A percentile compares a stretch with the other conserved stretches of the same genome.
These are phyloP conservation scores for Cercophora samala DNA, from an alignment of 495 filamentous ascomycete species.

Conservation along the genomic window DNA sequence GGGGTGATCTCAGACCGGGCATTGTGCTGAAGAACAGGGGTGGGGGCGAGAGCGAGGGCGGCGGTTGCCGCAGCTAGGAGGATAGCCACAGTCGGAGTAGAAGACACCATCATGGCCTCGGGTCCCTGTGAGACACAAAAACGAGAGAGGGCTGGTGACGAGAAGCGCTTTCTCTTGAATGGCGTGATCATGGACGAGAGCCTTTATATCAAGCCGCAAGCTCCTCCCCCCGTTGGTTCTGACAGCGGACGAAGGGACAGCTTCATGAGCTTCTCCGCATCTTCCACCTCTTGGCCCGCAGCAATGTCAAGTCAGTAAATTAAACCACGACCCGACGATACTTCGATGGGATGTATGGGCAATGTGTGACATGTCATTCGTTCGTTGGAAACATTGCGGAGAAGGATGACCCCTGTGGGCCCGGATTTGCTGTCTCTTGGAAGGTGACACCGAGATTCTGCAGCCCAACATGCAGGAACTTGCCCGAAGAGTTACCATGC, in stretches of 20 bases:
- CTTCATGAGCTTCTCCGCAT: not conserved
- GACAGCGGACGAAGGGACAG: not conserved
- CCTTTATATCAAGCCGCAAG: not conserved
- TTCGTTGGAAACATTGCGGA: not conserved
- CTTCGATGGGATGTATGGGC: not conserved
- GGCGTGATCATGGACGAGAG: not conserved
- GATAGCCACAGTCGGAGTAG: not conserved
- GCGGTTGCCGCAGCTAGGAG: not conserved
- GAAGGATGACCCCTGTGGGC: not conserved
- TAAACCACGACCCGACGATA: not conserved
- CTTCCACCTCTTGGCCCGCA: not conserved
- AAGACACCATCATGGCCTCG: not conserved
- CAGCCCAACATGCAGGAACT: not conserved
- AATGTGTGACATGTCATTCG: not conserved
- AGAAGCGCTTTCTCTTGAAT: not conserved
- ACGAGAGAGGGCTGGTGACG: not conserved
- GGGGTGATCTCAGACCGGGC: not conserved
- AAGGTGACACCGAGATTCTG: not conserved
- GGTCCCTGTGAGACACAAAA: not conserved
- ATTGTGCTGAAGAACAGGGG: not conserved
- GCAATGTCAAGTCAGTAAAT: not conserved
- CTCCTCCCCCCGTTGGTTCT: not conserved
- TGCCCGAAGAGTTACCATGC: not conserved
- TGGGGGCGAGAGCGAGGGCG: not conserved
- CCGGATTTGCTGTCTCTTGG: not conserved